A percentile compares a stretch with the other conserved stretches of the same genome.
These are phyloP conservation scores for Marasmius oreades DNA, from an alignment of 1,284 basidiomycete genomes.

Conservation along the genomic window DNA sequence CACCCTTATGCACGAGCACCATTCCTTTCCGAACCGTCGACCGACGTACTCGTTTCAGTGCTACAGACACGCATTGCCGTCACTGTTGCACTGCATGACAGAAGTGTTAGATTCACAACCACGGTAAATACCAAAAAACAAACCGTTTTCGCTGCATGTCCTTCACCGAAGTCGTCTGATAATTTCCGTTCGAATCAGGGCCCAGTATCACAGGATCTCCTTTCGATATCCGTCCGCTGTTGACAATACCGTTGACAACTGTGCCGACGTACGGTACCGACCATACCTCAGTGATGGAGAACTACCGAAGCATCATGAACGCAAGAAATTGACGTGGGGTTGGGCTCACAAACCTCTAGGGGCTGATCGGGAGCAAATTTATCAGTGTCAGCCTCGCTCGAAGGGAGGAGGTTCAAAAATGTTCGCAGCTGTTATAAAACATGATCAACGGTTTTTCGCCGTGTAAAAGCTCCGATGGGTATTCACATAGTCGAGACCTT, in stretches of 20 bases:
- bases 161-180: constrained; percentile 78
- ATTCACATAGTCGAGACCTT: constrained; percentile 77
- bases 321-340: not conserved
- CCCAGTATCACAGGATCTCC: constrained; percentile 87
- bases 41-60: constrained; percentile 85
- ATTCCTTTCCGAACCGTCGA: constrained; percentile 90
- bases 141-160: constrained; percentile 93
- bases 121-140: not conserved
- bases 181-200: constrained; percentile 92
- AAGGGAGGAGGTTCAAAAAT: constrained; percentile 83
- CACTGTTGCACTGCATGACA: constrained; percentile 65
- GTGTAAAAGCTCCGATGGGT: not conserved
- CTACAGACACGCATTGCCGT: constrained; percentile 92
- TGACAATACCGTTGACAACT: constrained; percentile 90
- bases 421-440: constrained; percentile 56
- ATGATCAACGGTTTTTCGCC: constrained; percentile 4
- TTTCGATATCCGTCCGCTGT: constrained; percentile 71
- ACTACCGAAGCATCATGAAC: constrained; percentile 37
- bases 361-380: constrained; percentile 85
- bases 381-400: constrained; percentile 77
- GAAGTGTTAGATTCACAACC: not conserved
- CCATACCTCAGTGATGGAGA: constrained; percentile 82
- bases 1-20: constrained; percentile 83
- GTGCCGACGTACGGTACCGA: constrained; percentile 94
- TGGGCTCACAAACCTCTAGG: constrained; percentile 59